A percentile compares a stretch with the other conserved stretches of the same genome.
Conservation (phyloP, 495 filamentous ascomycete genomes). For the Penicillium waksmanii region DNA sequence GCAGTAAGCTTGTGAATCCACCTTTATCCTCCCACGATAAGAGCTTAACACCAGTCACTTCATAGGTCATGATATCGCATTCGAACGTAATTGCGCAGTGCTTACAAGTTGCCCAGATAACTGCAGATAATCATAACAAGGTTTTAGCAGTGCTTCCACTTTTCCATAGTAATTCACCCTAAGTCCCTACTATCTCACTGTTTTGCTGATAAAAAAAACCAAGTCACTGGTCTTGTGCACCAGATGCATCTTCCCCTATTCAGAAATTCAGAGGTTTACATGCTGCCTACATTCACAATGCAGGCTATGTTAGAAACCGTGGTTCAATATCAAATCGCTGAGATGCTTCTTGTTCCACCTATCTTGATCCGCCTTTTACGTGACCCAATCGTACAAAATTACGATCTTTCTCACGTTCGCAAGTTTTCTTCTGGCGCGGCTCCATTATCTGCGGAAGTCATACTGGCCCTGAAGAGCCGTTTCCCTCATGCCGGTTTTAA, state of each 20-base stretch:
- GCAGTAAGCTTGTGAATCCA: conserved; percentile 23
- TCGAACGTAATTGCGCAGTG: conserved; percentile 67
- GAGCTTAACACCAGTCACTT: not conserved
- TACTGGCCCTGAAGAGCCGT: conserved; percentile 57
- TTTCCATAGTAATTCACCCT: conserved; percentile 48
- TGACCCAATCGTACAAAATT: conserved; percentile 63
- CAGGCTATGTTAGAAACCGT: conserved; percentile 57
- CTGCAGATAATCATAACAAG: conserved; percentile 47
- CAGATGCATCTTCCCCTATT: conserved; percentile 61
- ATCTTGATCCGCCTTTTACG: conserved; percentile 70
- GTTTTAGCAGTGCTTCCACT: conserved; percentile 58
- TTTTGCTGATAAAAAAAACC: not conserved
- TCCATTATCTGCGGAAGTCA: conserved; percentile 65
- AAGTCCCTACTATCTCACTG: not conserved
- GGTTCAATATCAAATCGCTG: conserved; percentile 54
- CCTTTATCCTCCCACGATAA: too few relatives aligned
- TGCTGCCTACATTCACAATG: conserved; percentile 64
- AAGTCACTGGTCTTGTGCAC: conserved; percentile 60
- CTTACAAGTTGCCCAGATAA: conserved; percentile 56
- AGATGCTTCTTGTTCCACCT: conserved; percentile 69
- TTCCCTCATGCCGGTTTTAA: conserved; percentile 68
- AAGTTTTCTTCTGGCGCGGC: conserved; percentile 64
- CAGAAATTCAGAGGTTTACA: conserved; percentile 59
- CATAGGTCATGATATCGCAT: conserved; percentile 62
- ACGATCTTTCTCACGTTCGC: conserved; percentile 57